These are phyloP conservation scores for Boechera stricta DNA, from an alignment of 345 rosid genomes.

Conservation along the genomic window DNA sequence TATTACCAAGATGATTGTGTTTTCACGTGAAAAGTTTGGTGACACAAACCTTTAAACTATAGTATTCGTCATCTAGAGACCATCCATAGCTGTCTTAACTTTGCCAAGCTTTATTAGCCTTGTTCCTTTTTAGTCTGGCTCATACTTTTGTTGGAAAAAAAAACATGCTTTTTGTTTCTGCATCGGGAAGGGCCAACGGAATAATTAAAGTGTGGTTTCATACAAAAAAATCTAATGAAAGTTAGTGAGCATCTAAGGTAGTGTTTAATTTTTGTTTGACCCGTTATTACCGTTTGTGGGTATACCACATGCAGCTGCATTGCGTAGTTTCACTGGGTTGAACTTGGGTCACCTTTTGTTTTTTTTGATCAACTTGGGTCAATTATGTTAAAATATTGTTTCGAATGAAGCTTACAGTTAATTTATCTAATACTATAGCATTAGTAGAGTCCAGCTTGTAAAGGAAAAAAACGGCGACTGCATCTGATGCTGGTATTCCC, in stretches of 20 bases:
- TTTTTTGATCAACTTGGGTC: not conserved
- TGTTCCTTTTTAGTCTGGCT: constrained; percentile 5
- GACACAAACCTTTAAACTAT: not conserved
- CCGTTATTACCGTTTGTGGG: constrained; percentile 28
- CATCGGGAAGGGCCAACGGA: not conserved
- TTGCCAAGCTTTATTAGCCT: not conserved
- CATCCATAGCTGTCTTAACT: not conserved
- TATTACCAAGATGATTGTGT: not conserved
- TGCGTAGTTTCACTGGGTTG: constrained; percentile 28
- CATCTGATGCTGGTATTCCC: constrained; percentile 1
- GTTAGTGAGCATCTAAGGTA: constrained; percentile 2
- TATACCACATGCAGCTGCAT: constrained; percentile 30
- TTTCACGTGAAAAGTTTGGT: not conserved
- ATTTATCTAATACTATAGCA: not conserved
- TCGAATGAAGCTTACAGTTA: constrained; percentile 10
- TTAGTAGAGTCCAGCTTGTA: constrained; percentile 26
- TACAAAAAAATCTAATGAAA: not conserved
- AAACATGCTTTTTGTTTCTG: constrained; percentile 1
- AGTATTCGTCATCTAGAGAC: not conserved
- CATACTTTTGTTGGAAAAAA: not conserved
- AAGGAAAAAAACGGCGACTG: not conserved
- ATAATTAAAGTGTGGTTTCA: not conserved
- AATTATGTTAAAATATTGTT: not conserved
- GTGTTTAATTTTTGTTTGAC: constrained; percentile 29
- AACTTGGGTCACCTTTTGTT: not conserved